Base-by-base conservation (phyloP, 352 stramenopile genomes). In the Salisapilia sapeloensis region DNA sequence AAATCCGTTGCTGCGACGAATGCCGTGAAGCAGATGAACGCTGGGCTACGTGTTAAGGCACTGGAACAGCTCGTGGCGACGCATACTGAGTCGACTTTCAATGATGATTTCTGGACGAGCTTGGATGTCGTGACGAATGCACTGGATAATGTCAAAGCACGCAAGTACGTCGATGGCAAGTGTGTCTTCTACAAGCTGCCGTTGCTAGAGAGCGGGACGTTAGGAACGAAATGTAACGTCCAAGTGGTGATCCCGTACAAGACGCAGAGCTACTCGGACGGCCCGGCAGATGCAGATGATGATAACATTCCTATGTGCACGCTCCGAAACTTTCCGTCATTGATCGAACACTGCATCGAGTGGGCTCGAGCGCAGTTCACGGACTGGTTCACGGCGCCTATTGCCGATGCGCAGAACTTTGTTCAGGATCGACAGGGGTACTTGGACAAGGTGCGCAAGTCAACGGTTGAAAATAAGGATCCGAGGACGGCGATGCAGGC, bases 301-400 rank as follows among this genome's bases (percentile, higher is more conserved):
- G 96, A 99, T 49, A 93, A 82, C 31, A 98, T 99, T 47, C 95
- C 95, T 14, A 94, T 99, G 47, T 99, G 96, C 54, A 99, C 96
- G 4, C 60, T 99, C 26, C 97, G 97, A 48, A 98, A 98, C 70
- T 99, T 99, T 47, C 96, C 94, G 18, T 86, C 70, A n/a, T 47
- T 89, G 5, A 89, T 85, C 35, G 74, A 89, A 27, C 96, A 99
- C 67, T 99, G 93, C 50, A 98, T 99, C 44, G 95, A 99, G 29
- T 99, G 95, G 95, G 91, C 91, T n/a, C 69, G 74, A 12, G 74
- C 74, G 14, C 74, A 89, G 47, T 89, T 89, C 45, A 70, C 85
- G 48, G 74, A 89, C 28, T 23, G 81, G 13, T 89, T 89, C 33
- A 70, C 93, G 17, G 74, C 75, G 10, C 75, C 76, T 6, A 67